Percentiles rank a stretch among this genome's conserved stretches.
These are phyloP conservation scores for Pseudozyma pruni DNA, from an alignment of 1,284 basidiomycete species.

Conservation along the genomic window DNA sequence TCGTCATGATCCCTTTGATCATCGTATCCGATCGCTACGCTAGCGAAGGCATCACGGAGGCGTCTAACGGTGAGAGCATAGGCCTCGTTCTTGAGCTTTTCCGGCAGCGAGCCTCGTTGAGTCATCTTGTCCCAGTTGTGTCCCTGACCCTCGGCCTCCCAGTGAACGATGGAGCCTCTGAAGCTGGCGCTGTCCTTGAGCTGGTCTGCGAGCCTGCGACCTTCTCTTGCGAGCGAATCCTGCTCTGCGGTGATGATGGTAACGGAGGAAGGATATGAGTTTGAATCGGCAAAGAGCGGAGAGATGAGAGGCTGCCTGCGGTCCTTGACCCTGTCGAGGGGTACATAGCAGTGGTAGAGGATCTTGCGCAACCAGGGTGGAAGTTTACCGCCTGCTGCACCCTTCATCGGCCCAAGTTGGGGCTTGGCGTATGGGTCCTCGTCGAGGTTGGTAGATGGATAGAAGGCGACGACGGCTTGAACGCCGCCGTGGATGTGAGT, in stretches of 20 bases:
- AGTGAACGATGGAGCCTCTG: conserved; percentile 33
- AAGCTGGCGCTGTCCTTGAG: conserved; percentile 7
- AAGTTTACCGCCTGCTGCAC: conserved; percentile 38
- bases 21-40: conserved; percentile 20
- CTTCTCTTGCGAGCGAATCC: conserved; percentile 48
- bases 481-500: conserved; percentile 30
- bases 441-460: conserved; percentile 52
- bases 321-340: conserved; percentile 27
- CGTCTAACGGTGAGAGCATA: conserved; percentile 32
- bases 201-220: conserved; percentile 24
- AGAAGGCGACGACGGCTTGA: conserved; percentile 45
- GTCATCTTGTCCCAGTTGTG: conserved; percentile 59
- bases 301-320: conserved; percentile 47
- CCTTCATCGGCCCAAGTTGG: conserved; percentile 32
- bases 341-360: conserved; percentile 44
- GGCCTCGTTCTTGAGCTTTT: conserved; percentile 37
- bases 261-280: conserved; percentile 28
- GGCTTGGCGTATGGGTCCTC: conserved; percentile 50
- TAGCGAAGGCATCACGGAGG: conserved; percentile 36
- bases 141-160: conserved; percentile 50
- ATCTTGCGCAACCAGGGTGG: conserved; percentile 43
- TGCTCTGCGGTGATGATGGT: conserved; percentile 46
- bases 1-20: conserved; percentile 13
- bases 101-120: conserved; percentile 22
- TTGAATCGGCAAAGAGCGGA: conserved; percentile 34